Evolutionary conservation across 2,329 filamentous ascomycete species (phyloP).

Genomic region (Fusarium sterilihyphosum): DNA sequence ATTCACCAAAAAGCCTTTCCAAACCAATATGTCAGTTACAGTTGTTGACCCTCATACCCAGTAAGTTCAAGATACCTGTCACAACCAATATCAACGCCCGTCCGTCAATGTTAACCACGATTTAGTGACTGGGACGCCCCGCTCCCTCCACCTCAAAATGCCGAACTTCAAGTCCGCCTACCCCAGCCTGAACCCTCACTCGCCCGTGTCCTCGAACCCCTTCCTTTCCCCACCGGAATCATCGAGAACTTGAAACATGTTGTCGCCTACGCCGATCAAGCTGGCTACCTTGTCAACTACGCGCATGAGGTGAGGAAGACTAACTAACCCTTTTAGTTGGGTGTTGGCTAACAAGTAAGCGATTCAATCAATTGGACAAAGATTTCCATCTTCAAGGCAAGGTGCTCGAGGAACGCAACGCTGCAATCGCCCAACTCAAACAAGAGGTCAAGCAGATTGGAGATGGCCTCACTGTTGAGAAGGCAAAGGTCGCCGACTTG

Average conservation of each 20-base stretch:
- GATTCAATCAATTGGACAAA: background rate
- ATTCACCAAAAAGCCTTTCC: background rate
- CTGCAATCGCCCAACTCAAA: background rate
- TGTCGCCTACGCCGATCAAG: conserved; percentile 25
- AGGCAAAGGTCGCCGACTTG: background rate
- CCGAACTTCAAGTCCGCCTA: conserved; percentile 13
- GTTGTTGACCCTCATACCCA: background rate
- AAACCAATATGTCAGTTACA: background rate
- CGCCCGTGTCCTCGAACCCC: background rate
- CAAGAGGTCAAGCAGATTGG: background rate
- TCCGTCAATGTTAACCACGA: accelerated
- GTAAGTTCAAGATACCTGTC: background rate
- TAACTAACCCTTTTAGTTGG: accelerated
- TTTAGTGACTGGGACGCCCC: conserved; percentile 3
- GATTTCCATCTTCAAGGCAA: background rate
- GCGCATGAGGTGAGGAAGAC: background rate
- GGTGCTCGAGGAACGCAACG: background rate
- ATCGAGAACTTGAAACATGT: conserved; percentile 22
- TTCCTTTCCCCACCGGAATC: conserved; percentile 26
- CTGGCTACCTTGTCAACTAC: conserved; percentile 1
- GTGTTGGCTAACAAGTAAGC: background rate
- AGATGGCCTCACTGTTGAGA: background rate
- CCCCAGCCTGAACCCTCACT: conserved; percentile 17
- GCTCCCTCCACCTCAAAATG: background rate
- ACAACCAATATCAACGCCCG: accelerated